Percentiles rank a stretch among this genome's conserved stretches.
phyloP scores from a whole-genome alignment of 2,329 filamentous ascomycete species.

The Alternaria gansuensis region DNA sequence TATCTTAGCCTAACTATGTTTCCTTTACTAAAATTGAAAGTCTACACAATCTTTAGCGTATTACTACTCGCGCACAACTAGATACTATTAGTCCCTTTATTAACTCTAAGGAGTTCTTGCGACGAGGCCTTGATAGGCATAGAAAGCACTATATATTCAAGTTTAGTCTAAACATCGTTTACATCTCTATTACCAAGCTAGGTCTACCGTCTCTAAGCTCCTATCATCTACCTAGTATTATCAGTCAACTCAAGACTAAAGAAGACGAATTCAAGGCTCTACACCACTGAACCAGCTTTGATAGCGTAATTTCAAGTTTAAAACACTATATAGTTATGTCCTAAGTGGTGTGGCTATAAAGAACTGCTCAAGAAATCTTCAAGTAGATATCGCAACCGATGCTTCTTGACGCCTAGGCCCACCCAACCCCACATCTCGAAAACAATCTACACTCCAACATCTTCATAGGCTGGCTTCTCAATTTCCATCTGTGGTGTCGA shows the following conservation, averaged over 20 bases:
- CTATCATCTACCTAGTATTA: conserved; percentile 85
- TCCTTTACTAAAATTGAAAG: conserved; percentile 71
- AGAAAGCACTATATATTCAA: conserved; percentile 61
- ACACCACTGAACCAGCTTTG: no score
- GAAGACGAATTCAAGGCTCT: conserved; percentile 42
- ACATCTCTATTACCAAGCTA: conserved; percentile 77
- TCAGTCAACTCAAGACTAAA: conserved; percentile 69
- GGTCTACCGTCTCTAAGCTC: conserved; percentile 78
- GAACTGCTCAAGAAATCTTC: no score
- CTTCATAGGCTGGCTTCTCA: conserved; percentile 19
- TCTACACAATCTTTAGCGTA: conserved; percentile 70
- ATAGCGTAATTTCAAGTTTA: no score
- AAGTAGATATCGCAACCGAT: neutral
- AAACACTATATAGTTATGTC: no score
- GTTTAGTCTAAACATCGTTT: conserved; percentile 84
- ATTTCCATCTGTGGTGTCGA: conserved; percentile 25
- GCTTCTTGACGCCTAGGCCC: neutral
- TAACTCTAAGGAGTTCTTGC: conserved; percentile 55
- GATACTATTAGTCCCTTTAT: conserved; percentile 75
- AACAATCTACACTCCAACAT: neutral
- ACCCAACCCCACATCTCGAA: neutral
- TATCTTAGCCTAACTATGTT: conserved; percentile 54
- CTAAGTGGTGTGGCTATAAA: no score
- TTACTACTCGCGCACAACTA: conserved; percentile 77
- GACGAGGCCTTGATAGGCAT: conserved; percentile 16